A percentile compares a stretch with the other conserved stretches of the same genome.
Conservation (phyloP, 2,329 filamentous ascomycete genomes). For the Phialophora tarda region DNA sequence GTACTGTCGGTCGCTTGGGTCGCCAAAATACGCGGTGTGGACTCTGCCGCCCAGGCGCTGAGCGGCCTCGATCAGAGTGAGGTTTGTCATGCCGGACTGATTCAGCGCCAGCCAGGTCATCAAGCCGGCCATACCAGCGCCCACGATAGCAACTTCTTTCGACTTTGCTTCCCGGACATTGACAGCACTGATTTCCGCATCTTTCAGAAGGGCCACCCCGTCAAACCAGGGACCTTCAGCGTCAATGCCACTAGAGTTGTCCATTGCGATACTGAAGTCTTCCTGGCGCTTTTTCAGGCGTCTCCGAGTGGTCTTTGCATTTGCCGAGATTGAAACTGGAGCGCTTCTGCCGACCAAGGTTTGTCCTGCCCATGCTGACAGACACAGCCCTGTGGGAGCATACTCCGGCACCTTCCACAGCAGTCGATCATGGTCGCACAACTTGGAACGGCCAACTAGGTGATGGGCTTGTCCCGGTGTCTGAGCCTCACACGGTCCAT, state of each 20-base stretch:
- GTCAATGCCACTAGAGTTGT: conserved; percentile 46
- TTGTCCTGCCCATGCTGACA: conserved; percentile 30
- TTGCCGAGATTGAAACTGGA: conserved; percentile 26
- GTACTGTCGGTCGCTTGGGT: conserved; percentile 47
- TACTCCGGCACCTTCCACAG: conserved; percentile 29
- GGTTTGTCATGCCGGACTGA: conserved; percentile 53
- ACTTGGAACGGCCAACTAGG: conserved; percentile 23
- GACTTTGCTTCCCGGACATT: conserved; percentile 44
- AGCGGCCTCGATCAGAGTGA: conserved; percentile 54
- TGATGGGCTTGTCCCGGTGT: conserved; percentile 30
- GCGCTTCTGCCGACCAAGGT: conserved; percentile 28
- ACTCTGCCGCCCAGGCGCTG: conserved; percentile 52
- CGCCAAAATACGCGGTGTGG: conserved; percentile 52
- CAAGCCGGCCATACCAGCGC: conserved; percentile 82
- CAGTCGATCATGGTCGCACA: conserved; percentile 28
- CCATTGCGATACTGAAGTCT: conserved; percentile 27
- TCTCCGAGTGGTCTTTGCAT: conserved; percentile 19
- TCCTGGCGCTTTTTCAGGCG: conserved; percentile 32
- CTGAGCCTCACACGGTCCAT: conserved; percentile 26
- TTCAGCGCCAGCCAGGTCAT: conserved; percentile 52
- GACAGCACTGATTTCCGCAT: conserved; percentile 40
- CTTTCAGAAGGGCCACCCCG: conserved; percentile 47
- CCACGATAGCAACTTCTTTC: conserved; percentile 69
- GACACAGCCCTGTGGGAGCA: conserved; percentile 23
- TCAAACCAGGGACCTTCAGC: conserved; percentile 51